These are phyloP conservation scores for Hapsidospora chrysogenum DNA, from an alignment of 495 filamentous ascomycete genomes.

Conservation along the genomic window DNA sequence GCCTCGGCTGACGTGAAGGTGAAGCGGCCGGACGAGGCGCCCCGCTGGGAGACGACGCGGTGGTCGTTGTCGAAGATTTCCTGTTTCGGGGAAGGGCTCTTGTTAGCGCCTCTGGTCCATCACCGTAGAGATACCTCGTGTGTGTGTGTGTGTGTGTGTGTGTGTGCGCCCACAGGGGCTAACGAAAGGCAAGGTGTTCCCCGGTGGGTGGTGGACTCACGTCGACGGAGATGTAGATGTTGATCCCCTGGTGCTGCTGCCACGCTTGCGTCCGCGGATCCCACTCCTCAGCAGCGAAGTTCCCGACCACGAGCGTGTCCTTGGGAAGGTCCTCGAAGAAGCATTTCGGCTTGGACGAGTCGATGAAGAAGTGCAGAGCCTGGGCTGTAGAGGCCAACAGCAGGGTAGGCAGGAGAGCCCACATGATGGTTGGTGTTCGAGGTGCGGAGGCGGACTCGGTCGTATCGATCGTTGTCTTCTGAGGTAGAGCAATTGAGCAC, in stretches of 20 bases:
- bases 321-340: slow-evolving; percentile 97
- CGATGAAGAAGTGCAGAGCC: slow-evolving; percentile 92
- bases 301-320: slow-evolving; percentile 89
- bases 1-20: slow-evolving; percentile 91
- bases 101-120: background rate
- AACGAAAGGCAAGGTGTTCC: background rate
- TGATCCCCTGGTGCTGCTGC: slow-evolving; percentile 51
- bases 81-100: slow-evolving; percentile 13
- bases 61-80: slow-evolving; percentile 98
- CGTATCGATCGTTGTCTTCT: too few species aligned
- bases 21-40: slow-evolving; percentile 62
- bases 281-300: slow-evolving; percentile 71
- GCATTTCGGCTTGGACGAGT: slow-evolving; percentile 65
- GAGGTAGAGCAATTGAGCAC: too few species aligned
- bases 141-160: background rate
- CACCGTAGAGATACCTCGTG: too few species aligned
- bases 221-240: slow-evolving; percentile 81
- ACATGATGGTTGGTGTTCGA: too few species aligned
- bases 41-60: slow-evolving; percentile 77
- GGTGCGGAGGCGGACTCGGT: too few species aligned
- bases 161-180: slow-evolving; percentile 1
- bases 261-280: slow-evolving; percentile 48
- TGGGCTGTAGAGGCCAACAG: slow-evolving; percentile 37
- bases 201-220: slow-evolving; percentile 16
- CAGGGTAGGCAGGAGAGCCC: slow-evolving; percentile 30